phyloP scores from a whole-genome alignment of 2,329 filamentous ascomycete species.

The Aspergillus niger region DNA sequence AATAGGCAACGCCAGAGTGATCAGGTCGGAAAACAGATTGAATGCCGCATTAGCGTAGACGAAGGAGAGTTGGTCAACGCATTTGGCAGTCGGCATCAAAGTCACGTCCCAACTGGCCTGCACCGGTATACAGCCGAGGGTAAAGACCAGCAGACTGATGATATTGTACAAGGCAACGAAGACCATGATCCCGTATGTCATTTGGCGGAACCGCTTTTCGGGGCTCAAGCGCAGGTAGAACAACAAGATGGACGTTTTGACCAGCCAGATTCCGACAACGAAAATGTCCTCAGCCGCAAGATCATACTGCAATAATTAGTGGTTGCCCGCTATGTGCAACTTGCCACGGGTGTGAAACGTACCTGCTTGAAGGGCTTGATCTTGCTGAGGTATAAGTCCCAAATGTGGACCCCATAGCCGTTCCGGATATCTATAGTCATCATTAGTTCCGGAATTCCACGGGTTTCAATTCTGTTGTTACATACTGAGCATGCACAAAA shows the following conservation, averaged over 20 bases:
- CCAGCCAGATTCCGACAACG: constrained; percentile 20
- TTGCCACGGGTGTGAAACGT: neutral
- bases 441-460: neutral
- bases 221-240: constrained; percentile 23
- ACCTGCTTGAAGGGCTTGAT: constrained; percentile 19
- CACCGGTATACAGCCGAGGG: constrained; percentile 17
- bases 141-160: constrained; percentile 19
- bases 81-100: constrained; percentile 12
- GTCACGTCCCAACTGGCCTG: constrained; percentile 20
- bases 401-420: constrained; percentile 19
- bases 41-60: constrained; percentile 19
- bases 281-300: constrained; percentile 18
- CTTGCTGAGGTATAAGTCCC: constrained; percentile 15
- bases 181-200: constrained; percentile 21
- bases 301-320: constrained; percentile 8
- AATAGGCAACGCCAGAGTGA: constrained; percentile 15
- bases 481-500: constrained; percentile 16
- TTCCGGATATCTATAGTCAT: constrained; percentile 14
- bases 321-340: too few relatives aligned
- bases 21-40: constrained; percentile 18
- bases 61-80: constrained; percentile 16
- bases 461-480: too few relatives aligned
- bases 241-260: constrained; percentile 23
- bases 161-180: constrained; percentile 21
- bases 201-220: constrained; percentile 20